Conservation (phyloP, 1,284 basidiomycete genomes). For the Fomitopsis palustris region DNA sequence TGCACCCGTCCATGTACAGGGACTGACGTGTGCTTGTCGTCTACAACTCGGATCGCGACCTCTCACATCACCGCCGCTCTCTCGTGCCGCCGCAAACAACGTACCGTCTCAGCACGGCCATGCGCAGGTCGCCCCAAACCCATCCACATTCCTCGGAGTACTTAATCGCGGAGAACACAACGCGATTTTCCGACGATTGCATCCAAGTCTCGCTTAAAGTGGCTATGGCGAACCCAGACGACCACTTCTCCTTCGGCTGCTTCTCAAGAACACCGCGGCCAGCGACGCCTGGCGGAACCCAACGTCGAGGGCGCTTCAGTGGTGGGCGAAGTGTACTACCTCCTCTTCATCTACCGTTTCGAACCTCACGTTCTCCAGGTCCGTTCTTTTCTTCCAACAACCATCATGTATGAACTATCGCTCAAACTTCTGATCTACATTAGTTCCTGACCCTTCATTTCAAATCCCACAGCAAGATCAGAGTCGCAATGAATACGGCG, state of each 20-base stretch:
- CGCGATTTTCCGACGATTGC: slow-evolving; percentile 26
- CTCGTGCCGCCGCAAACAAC: neutral
- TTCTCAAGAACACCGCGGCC: slow-evolving; percentile 26
- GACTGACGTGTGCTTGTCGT: slow-evolving; percentile 9
- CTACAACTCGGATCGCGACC: slow-evolving; percentile 1
- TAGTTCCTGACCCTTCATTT: slow-evolving; percentile 37
- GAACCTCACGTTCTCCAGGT: slow-evolving; percentile 85
- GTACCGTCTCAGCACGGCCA: neutral
- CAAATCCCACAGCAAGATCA: slow-evolving; percentile 62
- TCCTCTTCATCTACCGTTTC: slow-evolving; percentile 79
- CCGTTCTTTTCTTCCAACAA: slow-evolving; percentile 49
- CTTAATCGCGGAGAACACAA: slow-evolving; percentile 27
- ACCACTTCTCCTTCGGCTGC: slow-evolving; percentile 32
- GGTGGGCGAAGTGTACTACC: slow-evolving; percentile 84
- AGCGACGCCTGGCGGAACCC: slow-evolving; percentile 24
- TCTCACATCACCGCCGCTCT: slow-evolving; percentile 13
- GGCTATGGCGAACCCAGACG: slow-evolving; percentile 31
- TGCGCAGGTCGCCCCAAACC: slow-evolving; percentile 1
- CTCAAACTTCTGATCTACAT: slow-evolving; percentile 21
- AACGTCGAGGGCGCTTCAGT: slow-evolving; percentile 46
- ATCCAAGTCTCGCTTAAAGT: slow-evolving; percentile 28
- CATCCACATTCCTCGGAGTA: slow-evolving; percentile 14
- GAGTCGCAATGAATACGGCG: slow-evolving; percentile 50
- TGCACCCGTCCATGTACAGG: slow-evolving; percentile 9
- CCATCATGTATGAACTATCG: slow-evolving; percentile 25